Evolutionary conservation across 2,329 filamentous ascomycete species (phyloP), one percentile per base, ranked within the genome.

Genomic region (Blastomyces silverae): DNA sequence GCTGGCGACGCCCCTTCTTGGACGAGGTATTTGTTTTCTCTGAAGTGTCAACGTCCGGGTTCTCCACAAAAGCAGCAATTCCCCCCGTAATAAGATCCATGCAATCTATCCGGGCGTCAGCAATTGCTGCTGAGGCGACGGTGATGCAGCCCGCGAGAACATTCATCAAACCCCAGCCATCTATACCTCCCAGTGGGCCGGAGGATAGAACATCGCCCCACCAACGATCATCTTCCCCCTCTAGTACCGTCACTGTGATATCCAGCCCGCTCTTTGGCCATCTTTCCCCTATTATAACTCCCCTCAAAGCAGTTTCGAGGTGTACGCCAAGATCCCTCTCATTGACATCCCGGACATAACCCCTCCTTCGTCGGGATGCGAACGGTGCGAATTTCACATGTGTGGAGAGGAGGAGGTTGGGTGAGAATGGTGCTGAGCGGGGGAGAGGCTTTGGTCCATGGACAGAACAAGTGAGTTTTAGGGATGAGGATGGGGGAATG

Each of bases 211-310:
- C 10, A 73, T 86, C 83, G 4, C 83, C 85, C 83, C 84, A 86
- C 82, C 84, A 87, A 46, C 81, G 80, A 71, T 93, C 89, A 74
- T 97, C 91, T 73, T 97, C 94, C 2, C 91, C 93, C 78, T 99
- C 94, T 22, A 99, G 82, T 60, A 99, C 87, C 0, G 92, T 97
- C 60, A 99, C 87, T 22, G 96, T 88, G 52, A 99, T 88, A 74
- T 99, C 94, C n/a, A 96, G 88, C 56, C 91, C 92, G 75, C 91
- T 96, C 81, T 99, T 99, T n/a, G 94, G 94, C 91, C 93, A 99
- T 65, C 93, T 84, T 74, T 97, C 92, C 17, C 91, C 92, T 73
- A 97, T 93, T 61, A 97, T 87, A 8, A 91, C 90, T 0, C 93
- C 93, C 44, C 92, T 85, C 61, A 99, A 82, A 34, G 94, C 92